Base-by-base conservation (phyloP, 805 yeast species). In the Dipodascus albidus region DNA sequence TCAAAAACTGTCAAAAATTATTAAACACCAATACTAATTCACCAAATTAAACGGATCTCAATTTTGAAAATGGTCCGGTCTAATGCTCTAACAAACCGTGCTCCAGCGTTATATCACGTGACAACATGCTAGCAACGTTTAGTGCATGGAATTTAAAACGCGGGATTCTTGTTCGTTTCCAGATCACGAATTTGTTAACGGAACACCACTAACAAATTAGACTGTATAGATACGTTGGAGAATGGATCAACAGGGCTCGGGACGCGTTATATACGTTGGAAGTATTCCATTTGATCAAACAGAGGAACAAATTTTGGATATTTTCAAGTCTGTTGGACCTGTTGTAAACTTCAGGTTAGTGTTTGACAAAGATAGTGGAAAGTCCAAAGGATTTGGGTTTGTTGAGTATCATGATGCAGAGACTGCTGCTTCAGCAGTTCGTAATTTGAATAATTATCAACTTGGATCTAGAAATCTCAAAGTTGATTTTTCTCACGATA, bases 221-320 rank as follows among this genome's bases (percentile, higher is more conserved):
- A n/a, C n/a, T n/a, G n/a, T n/a, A n/a, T n/a, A n/a, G n/a, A n/a
- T n/a, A n/a, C n/a, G n/a, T n/a, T n/a, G n/a, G 50, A n/a, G 20
- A n/a, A 51, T 51, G 49, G 31, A 21, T 14, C 31, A 20, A 22
- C 24, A 47, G 22, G 49, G 49, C 14, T 47, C 59, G 17, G 60
- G 57, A 24, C 57, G 60, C 61, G 79, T 78, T 33, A 84, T 88
- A 1, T 85, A 85, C 62, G 79, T 90, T 47, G 95, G 96, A 2
- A 83, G 87, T 15, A 85, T 91, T 41, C 98, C 98, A 1, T 88
- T 82, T 64, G 97, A 91, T 62, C 88, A 86, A 63, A 86, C 96
- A 0, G 98, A 91, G 65, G 95, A 88, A 61, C 97, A 90, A 66
- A 83, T 91, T n/a, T 69, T 79, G 59, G 95, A 87, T 58, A 79